Percentiles rank a stretch among this genome's conserved stretches.
Evolutionary conservation across 345 rosid genomes (phyloP).

Genomic region (Moricandia arvensis): DNA sequence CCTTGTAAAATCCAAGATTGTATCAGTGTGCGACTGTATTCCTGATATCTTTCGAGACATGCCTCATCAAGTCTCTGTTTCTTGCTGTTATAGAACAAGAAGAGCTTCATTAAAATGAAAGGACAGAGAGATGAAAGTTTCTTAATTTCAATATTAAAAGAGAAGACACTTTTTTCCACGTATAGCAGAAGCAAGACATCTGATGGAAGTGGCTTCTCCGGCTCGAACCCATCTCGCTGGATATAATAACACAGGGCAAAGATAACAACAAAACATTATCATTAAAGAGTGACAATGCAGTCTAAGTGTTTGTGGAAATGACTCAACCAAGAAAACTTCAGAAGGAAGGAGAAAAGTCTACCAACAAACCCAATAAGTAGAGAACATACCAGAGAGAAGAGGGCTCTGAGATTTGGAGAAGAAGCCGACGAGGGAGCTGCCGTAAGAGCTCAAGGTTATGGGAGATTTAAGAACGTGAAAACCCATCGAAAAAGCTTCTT

Average conservation of each 20-base stretch:
- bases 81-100: slow-evolving; percentile 38
- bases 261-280: slow-evolving; percentile 2
- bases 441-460: slow-evolving; percentile 33
- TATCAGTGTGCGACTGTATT: slow-evolving; percentile 72
- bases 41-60: slow-evolving; percentile 88
- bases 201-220: slow-evolving; percentile 31
- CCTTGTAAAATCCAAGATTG: slow-evolving; percentile 98
- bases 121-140: not conserved
- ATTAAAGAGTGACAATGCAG: not conserved
- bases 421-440: slow-evolving; percentile 31
- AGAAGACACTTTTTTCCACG: slow-evolving; percentile 47
- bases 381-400: slow-evolving; percentile 37
- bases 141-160: not conserved
- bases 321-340: not conserved
- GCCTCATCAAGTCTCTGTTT: slow-evolving; percentile 87
- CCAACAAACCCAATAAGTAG: not conserved
- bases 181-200: slow-evolving; percentile 54
- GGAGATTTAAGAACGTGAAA: slow-evolving; percentile 46
- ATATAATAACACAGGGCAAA: too few species aligned
- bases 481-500: slow-evolving; percentile 39
- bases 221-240: slow-evolving; percentile 48
- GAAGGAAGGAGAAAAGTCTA: not conserved
- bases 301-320: slow-evolving; percentile 37
- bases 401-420: slow-evolving; percentile 40
- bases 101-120: not conserved